A percentile compares a stretch with the other conserved stretches of the same genome.
phyloP scores from a whole-genome alignment of 169 alveolate species.

The Plasmodium inui region DNA sequence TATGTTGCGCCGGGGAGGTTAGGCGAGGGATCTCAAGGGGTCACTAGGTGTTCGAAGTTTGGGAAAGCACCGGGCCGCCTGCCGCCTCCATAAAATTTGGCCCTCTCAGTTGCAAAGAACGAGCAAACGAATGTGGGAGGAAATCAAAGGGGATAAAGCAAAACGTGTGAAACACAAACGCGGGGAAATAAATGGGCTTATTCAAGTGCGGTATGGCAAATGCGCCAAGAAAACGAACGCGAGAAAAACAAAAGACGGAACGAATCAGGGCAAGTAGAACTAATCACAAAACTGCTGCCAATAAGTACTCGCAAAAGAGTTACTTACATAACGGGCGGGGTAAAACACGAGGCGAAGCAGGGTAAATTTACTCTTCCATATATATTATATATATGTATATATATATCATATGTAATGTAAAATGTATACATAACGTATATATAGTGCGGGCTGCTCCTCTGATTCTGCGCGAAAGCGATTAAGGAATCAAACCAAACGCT shows the following conservation, averaged over 20 bases:
- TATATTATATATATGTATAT: too few relatives aligned
- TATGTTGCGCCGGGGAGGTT: background rate
- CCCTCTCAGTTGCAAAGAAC: background rate
- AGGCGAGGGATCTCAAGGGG: background rate
- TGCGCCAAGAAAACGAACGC: background rate
- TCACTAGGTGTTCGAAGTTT: background rate
- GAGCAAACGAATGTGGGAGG: background rate
- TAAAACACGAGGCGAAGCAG: background rate
- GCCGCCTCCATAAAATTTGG: background rate
- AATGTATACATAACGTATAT: background rate
- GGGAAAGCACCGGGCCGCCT: background rate
- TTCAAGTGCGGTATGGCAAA: background rate
- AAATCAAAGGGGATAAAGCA: background rate
- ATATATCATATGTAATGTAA: background rate
- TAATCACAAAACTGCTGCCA: background rate
- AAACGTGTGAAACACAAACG: background rate
- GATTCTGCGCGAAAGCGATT: background rate
- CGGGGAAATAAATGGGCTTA: background rate
- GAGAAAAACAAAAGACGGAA: background rate
- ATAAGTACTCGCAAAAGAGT: background rate
- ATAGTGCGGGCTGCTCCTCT: background rate
- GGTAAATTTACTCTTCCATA: background rate
- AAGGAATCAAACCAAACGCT: background rate
- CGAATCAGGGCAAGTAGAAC: background rate
- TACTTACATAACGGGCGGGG: background rate